Evolutionary conservation across 139 green algal genomes (phyloP), one percentile per base, ranked within the genome.

Genomic region (Volvox africanus): DNA sequence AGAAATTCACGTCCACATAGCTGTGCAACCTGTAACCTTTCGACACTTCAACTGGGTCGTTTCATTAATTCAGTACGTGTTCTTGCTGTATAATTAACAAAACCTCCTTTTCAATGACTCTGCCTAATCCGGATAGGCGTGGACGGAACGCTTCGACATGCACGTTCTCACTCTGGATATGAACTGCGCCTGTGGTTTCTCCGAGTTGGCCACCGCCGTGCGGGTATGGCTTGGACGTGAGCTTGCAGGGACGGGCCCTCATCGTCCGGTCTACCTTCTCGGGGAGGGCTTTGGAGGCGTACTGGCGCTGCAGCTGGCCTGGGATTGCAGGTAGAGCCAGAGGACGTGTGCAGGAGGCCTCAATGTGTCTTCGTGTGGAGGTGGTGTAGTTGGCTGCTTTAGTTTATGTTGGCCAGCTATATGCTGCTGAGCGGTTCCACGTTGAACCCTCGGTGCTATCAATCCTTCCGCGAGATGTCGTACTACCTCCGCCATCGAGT

Each of bases 221-320:
- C 6, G 55, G 16, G 21, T 33, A 16, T 88, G 94, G 71, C 87
- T 96, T 33, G 79, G 86, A 1, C 0, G 37, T 1, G 24, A 36
- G 44, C 68, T 89, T 24, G 68, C 35, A 2, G 82, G 83, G 19
- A 44, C 17, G 3, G 28, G 82, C 3, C 89, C 76, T 6, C 92
- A 92, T 24, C 86, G 97, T 14, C 97, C 97, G 13, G 93, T 98
- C 61, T 99, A 99, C 93, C 80, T 99, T 17, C 88, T 98, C 80
- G 97, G 97, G 1, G 97, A 99, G 89, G 97, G 95, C 22, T 98
- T 98, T 87, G 97, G 97, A 16, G 96, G 88, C 13, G 71, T 99
- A 33, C 94, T 99, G 83, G 93, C 95, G 11, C 80, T 99, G 88
- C 94, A 95, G 19, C 94, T 97, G 44, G 96, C 95, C 0, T 81